Evolutionary conservation across 768 basidiomycete genomes (phyloP), one percentile per base, ranked within the genome.

Genomic region (Sutorius australiensis): DNA sequence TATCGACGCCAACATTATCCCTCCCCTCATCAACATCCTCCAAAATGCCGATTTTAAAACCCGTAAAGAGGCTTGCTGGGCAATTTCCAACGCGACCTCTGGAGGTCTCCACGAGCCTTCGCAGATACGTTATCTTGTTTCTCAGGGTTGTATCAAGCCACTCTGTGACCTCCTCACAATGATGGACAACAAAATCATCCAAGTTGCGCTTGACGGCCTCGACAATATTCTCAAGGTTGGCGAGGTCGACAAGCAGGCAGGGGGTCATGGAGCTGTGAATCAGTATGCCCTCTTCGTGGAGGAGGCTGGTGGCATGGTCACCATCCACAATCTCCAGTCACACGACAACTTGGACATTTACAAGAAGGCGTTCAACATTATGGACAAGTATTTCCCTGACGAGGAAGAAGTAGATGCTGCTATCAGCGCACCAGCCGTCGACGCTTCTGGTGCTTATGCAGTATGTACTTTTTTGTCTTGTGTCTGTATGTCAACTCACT

Each of bases 131-230:
- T 99, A 98, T 75, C 89, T 99, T 53, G 97, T 99, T 50, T 80
- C 85, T 21, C 97, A 98, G 71, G 97, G 97, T 31, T 97, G 94
- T 76, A 98, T 99, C 76, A 98, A 98, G 73, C 97, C 97, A 14
- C 79, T 99, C 28, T 99, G 97, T 68, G 97, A 99, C 65, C 77
- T 99, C 47, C 80, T 99, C 53, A 87, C 84, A 27, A 95, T 94
- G 81, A 95, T 98, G 93, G 97, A 99, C 75, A 98, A 98, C 82
- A 99, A 99, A 78, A 97, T 98, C 61, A 99, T 99, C 61, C 89
- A 93, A 73, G 95, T 98, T 37, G 95, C 95, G 17, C 83, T 99
- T 42, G 97, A 99, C 68, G 97, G 97, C 49, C 79, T 99, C 45
- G 97, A 99, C 73, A 99, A 99, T 73, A 93, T 98, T 63, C 77